Percentiles rank a stretch among this genome's conserved stretches.
These are phyloP conservation scores for Kazachstania taianensis DNA, from an alignment of 805 yeast species.

Conservation along the genomic window DNA sequence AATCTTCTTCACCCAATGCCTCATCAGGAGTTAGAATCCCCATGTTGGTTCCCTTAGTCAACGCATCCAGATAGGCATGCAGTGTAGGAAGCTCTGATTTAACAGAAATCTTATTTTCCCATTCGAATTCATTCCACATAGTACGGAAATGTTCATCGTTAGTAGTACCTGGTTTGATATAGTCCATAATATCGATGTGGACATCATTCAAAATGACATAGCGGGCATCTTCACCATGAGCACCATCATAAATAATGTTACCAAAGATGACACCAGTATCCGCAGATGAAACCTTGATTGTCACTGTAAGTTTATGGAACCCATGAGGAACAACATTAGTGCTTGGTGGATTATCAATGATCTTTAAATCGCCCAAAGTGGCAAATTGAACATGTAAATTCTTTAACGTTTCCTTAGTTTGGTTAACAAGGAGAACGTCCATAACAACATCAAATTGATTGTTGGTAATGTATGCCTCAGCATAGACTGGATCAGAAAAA, in stretches of 20 bases:
- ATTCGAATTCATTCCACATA: slow-evolving; percentile 99
- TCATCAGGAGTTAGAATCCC: slow-evolving; percentile 87
- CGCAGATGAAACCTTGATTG: slow-evolving; percentile 90
- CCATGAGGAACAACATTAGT: slow-evolving; percentile 96
- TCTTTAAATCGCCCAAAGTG: slow-evolving; percentile 90
- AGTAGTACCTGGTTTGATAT: slow-evolving; percentile 89
- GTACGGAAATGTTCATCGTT: slow-evolving; percentile 83
- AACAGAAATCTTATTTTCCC: slow-evolving; percentile 96
- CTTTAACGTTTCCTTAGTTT: slow-evolving; percentile 82
- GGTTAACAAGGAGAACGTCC: slow-evolving; percentile 90
- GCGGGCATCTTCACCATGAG: slow-evolving; percentile 78
- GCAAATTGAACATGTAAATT: slow-evolving; percentile 92
- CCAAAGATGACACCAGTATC: slow-evolving; percentile 98
- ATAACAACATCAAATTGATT: slow-evolving; percentile 93
- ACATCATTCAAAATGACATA: slow-evolving; percentile 90
- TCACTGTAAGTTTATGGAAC: slow-evolving; percentile 79
- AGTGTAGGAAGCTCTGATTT: slow-evolving; percentile 57
- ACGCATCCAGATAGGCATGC: slow-evolving; percentile 65
- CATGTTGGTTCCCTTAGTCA: slow-evolving; percentile 79
- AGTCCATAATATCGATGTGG: slow-evolving; percentile 94
- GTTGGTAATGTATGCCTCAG: slow-evolving; percentile 93
- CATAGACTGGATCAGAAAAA: slow-evolving; percentile 94
- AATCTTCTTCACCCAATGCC: slow-evolving; percentile 75
- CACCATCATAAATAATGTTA: slow-evolving; percentile 92
- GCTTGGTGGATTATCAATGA: slow-evolving; percentile 81